Base-by-base conservation (phyloP, 352 stramenopile genomes). In the Pythium pyrilobum region DNA sequence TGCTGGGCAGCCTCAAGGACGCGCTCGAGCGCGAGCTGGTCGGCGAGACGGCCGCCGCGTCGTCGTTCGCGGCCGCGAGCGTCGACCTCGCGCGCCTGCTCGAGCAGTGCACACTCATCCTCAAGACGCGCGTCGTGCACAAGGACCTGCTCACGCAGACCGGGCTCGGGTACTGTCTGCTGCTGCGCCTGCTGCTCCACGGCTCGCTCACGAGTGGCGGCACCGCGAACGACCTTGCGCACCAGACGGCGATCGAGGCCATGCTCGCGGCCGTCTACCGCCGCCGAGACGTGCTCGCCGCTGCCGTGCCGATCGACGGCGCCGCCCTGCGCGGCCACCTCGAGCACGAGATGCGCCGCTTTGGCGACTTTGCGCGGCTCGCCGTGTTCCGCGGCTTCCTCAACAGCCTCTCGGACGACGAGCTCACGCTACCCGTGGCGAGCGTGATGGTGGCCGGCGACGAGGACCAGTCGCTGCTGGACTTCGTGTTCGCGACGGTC, bases 81-180 rank as follows among this genome's bases (percentile, higher is more conserved):
- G 49, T 55, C 3, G 52, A 70, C 20, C 75, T 89, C 13, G 31
- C 67, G 18, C 64, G 71, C 9, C 74, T 92, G 43, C 44, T 86
- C 15, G 49, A 64, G 27, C 64, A 82, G 37, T 88, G 79, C 48
- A 69, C 81, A 37, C 48, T 85, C n/a, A 64, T 92, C 29, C 46
- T 92, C 34, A 67, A 82, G 52, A 89, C 79, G 2, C 60, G 43
- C 16, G 81, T 89, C 20, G 77, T 89, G n/a, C 77, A 87, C 60
- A 92, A 92, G 56, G 79, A 90, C 11, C 46, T 92, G 48, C 70
- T 92, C 5, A 92, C 81, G 0, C 80, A 89, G 52, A 77, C 80
- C 5, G 81, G 77, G 4, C 62, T 92, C 16, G 73, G 77, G 10
- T 85, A 84, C 56, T 85, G 77, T 39, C 65, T 90, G 8, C 41